Conservation (phyloP, 2,329 filamentous ascomycete genomes). For the Fusarium redolens region DNA sequence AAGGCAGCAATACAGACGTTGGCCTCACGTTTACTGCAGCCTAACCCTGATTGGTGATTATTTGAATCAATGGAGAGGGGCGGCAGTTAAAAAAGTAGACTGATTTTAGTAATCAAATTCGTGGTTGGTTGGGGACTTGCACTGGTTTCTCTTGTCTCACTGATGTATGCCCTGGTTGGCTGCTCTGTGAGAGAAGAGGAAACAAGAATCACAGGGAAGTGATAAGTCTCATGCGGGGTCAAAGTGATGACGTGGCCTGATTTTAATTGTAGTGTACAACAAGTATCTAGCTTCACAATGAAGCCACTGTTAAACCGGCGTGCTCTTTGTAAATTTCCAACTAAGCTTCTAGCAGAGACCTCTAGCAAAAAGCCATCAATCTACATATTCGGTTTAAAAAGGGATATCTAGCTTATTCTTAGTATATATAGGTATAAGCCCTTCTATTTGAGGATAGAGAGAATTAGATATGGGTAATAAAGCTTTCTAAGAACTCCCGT, state of each 20-base stretch:
- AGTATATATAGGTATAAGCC: not conserved
- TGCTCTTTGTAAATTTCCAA: too few relatives aligned
- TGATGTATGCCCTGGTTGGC: not conserved
- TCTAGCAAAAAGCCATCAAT: not conserved
- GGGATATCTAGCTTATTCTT: not conserved
- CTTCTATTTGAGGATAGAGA: not conserved
- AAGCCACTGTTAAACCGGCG: too few relatives aligned
- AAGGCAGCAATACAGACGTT: not conserved
- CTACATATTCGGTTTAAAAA: not conserved
- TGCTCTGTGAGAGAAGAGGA: not conserved
- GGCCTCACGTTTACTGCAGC: not conserved
- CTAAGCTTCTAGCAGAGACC: not conserved
- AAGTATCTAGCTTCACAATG: too few relatives aligned
- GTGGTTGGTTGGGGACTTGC: rapidly evolving
- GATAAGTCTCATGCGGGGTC: not conserved
- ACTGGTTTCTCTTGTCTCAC: not conserved
- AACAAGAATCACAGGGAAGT: not conserved
- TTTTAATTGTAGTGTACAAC: too few relatives aligned
- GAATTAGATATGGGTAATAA: not conserved
- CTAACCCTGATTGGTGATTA: not conserved
- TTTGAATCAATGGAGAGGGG: not conserved
- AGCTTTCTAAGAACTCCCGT: not conserved
- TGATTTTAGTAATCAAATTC: not conserved
- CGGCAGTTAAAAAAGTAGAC: too few relatives aligned
- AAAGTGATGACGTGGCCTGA: not conserved